Evolutionary conservation across 805 yeast species (phyloP), one percentile per base, ranked within the genome.

Genomic region (Starmerella bombicola): DNA sequence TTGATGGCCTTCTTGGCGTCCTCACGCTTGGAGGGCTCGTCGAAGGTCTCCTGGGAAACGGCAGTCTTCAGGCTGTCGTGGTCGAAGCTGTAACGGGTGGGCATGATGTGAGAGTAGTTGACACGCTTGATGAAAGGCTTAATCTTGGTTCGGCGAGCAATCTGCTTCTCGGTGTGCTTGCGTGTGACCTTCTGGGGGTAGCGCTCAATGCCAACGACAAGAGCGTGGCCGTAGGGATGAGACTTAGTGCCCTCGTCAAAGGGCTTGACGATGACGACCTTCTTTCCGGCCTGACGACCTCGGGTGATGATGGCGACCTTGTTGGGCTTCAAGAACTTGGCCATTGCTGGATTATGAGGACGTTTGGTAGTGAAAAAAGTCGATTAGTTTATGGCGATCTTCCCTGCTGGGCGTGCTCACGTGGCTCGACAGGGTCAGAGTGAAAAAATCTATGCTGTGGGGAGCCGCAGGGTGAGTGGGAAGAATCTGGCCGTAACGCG

Each of bases 281-380:
- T 91, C 82, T 86, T 88, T 77, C 98, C 98, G 69, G 98, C 98
- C 83, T 77, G 88, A 76, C 98, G 91, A 66, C 98, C 98, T 71
- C 97, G 88, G 71, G 86, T 94, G 69, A 91, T 86, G 74, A 91
- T 86, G 75, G 97, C 96, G 80, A 88, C 97, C 81, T 81, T 85
- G 78, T 96, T 96, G 70, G 97, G 82, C 77, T 88, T 91, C 74
- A 91, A 79, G 80, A 91, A 88, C 74, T 91, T 91, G 75, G 95
- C 95, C 95, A 85, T 86, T 72, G 37, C 42, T 42, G 30, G 17
- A 30, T 30, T 18, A 6, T 17, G n/a, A 15, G 22, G 34, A 31
- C 20, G 15, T 37, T 28, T 20, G 21, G 33, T 31, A 37, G 45
- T 45, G 48, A 45, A 45, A 45, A 45, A 45, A 12, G 28, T 24